Evolutionary conservation across 495 filamentous ascomycete genomes (phyloP).

Genomic region (Tetracladium setigerum): DNA sequence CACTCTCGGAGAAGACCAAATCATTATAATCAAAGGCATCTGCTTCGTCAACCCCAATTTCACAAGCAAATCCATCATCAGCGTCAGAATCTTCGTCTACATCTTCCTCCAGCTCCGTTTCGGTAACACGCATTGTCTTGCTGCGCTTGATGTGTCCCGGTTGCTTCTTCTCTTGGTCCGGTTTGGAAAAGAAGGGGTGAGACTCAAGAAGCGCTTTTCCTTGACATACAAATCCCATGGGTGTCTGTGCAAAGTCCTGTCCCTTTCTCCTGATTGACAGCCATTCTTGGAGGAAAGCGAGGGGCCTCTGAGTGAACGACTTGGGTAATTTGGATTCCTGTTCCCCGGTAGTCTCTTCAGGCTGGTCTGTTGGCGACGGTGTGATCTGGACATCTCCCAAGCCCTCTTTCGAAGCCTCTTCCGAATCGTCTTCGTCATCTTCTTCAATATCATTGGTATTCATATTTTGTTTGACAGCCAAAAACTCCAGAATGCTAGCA

Average conservation of each 20-base stretch:
- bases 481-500: slow-evolving; percentile 1
- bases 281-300: slow-evolving; percentile 42
- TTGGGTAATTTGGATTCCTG: neutral
- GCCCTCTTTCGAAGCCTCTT: too few relatives aligned
- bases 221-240: slow-evolving; percentile 46
- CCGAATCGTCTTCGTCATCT: too few relatives aligned
- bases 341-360: too few relatives aligned
- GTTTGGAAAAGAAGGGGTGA: slow-evolving; percentile 37
- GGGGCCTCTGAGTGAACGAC: neutral
- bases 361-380: neutral
- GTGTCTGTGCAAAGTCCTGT: slow-evolving; percentile 44
- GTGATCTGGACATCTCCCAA: too few relatives aligned
- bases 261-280: slow-evolving; percentile 38
- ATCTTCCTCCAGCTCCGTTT: neutral
- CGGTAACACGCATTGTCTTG: neutral
- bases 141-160: neutral
- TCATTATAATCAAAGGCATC: neutral
- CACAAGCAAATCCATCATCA: neutral
- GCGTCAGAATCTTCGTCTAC: neutral
- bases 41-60: neutral
- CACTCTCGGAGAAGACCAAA: too few relatives aligned
- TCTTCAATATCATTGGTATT: neutral
- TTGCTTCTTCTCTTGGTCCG: too few relatives aligned
- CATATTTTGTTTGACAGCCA: neutral
- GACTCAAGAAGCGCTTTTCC: slow-evolving; percentile 26